These are phyloP conservation scores for Anisogramma anomala DNA, from an alignment of 2,329 filamentous ascomycete species.

Conservation along the genomic window DNA sequence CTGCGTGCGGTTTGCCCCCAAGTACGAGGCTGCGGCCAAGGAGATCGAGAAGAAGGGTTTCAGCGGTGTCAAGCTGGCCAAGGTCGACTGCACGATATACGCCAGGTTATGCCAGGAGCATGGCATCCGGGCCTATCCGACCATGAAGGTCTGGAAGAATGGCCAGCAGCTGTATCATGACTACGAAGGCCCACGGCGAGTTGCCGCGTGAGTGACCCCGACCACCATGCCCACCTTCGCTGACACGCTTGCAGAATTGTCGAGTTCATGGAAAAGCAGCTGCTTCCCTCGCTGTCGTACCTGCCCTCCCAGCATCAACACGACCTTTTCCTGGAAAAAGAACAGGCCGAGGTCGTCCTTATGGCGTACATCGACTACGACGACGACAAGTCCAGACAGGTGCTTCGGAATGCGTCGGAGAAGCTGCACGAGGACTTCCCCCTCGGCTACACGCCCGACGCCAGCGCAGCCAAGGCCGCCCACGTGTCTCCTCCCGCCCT, in stretches of 20 bases:
- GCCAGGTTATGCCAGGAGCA: conserved; percentile 78
- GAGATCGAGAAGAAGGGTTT: conserved; percentile 79
- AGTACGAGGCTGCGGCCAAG: conserved; percentile 80
- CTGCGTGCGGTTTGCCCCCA: conserved; percentile 93
- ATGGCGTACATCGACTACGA: conserved; percentile 74
- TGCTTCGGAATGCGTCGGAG: conserved; percentile 62
- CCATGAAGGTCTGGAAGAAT: conserved; percentile 92
- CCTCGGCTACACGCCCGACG: conserved; percentile 79
- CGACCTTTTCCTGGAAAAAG: conserved; percentile 90
- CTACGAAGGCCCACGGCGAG: conserved; percentile 84
- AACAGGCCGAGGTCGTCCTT: conserved; percentile 87
- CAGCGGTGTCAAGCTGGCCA: conserved; percentile 56
- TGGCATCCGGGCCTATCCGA: conserved; percentile 95
- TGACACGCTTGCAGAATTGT: conserved; percentile 38
- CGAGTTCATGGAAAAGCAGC: conserved; percentile 96
- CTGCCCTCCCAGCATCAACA: conserved; percentile 73
- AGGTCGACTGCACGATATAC: conserved; percentile 94
- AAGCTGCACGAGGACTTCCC: conserved; percentile 80
- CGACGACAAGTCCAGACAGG: conserved; percentile 75
- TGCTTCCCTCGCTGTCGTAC: conserved; percentile 77
- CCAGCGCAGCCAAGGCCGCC: conserved; percentile 74
- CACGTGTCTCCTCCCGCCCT: conserved; percentile 76
- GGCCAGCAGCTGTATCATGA: conserved; percentile 68
- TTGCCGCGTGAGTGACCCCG: conserved; percentile 48
- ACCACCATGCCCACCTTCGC: background rate